A percentile compares a stretch with the other conserved stretches of the same genome.
phyloP scores from a whole-genome alignment of 2,329 filamentous ascomycete species.

The Ascochyta lentis region DNA sequence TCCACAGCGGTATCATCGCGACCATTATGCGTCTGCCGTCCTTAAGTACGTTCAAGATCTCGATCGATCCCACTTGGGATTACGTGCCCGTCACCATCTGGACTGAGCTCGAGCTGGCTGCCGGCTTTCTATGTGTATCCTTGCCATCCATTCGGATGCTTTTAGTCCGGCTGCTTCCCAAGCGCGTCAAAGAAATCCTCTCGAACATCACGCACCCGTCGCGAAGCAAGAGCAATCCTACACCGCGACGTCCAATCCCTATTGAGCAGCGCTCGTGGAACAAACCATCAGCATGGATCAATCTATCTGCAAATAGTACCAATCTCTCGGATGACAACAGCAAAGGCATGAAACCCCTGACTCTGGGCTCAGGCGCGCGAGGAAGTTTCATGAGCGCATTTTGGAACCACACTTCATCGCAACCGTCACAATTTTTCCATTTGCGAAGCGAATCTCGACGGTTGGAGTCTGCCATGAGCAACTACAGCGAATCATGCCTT shows the following conservation, averaged over 20 bases:
- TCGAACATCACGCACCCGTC: slow-evolving; percentile 3
- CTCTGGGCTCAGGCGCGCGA: slow-evolving; percentile 1
- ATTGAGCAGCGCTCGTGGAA: neutral
- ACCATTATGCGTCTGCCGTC: slow-evolving; percentile 32
- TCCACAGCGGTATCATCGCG: slow-evolving; percentile 30
- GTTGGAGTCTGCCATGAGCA: slow-evolving; percentile 17
- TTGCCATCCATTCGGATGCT: slow-evolving; percentile 29
- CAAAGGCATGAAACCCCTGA: neutral
- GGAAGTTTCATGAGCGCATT: slow-evolving; percentile 17
- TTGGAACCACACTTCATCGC: slow-evolving; percentile 9
- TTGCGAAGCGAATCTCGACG: slow-evolving; percentile 6
- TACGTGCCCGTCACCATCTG: slow-evolving; percentile 32
- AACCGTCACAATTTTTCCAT: slow-evolving; percentile 8
- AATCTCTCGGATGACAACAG: neutral
- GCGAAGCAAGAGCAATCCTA: slow-evolving; percentile 4
- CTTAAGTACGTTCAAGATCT: slow-evolving; percentile 27
- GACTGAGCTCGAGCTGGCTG: slow-evolving; percentile 28
- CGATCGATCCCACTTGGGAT: slow-evolving; percentile 32
- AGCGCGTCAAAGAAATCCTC: slow-evolving; percentile 4
- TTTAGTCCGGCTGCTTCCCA: slow-evolving; percentile 13
- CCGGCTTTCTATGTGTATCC: slow-evolving; percentile 23
- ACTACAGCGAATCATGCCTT: slow-evolving; percentile 16
- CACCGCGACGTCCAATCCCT: neutral
- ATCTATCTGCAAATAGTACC: neutral
- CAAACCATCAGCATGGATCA: slow-evolving; percentile 2